Evolutionary conservation across 2,329 filamentous ascomycete species (phyloP), one percentile per base, ranked within the genome.

Genomic region (Cyanodermella asteris): DNA sequence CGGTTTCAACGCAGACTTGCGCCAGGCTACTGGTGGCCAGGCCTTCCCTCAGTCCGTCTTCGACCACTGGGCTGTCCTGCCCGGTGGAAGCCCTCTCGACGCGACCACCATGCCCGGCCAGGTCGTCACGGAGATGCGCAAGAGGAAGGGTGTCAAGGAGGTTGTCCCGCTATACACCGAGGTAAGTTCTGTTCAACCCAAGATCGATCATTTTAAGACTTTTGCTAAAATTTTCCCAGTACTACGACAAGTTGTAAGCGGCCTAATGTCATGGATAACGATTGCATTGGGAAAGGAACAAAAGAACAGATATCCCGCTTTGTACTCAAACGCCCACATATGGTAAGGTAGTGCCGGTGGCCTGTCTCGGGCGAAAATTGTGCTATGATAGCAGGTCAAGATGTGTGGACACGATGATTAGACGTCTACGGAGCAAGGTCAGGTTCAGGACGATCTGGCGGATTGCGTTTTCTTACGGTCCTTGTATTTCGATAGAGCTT

Each of bases 91-190:
- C 42, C 72, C 78, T 41, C 68, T 93, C 47, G 84, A 97, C 59
- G 39, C 56, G 50, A 73, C 70, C 46, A 70, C 68, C 48, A 78
- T 82, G 68, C 66, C 74, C 45, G 87, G 82, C 52, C 55, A 67
- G 51, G 64, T 93, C 44, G 80, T 94, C 44, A 60, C 64, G 51
- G 68, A 73, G 31, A 91, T 90, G 74, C 81, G 87, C 53, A 93
- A 93, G 73, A 78, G 84, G 61, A 97, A 97, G 80, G 87, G 84
- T 80, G 64, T 97, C 67, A 97, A 97, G 80, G 61, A 74, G 49
- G 69, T 80, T 46, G 76, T 93, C 52, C 84, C 87, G 45, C 77
- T 74, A 53, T 72, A 81, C 62, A 78, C 80, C 52, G 91, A 93
- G 69, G 80, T 87, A 70, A 80, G 78, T 76, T 37, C n/a, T n/a